Evolutionary conservation across 192 early-diverging fungal species (phyloP).

Genomic region (Helicostylum pulchrum): DNA sequence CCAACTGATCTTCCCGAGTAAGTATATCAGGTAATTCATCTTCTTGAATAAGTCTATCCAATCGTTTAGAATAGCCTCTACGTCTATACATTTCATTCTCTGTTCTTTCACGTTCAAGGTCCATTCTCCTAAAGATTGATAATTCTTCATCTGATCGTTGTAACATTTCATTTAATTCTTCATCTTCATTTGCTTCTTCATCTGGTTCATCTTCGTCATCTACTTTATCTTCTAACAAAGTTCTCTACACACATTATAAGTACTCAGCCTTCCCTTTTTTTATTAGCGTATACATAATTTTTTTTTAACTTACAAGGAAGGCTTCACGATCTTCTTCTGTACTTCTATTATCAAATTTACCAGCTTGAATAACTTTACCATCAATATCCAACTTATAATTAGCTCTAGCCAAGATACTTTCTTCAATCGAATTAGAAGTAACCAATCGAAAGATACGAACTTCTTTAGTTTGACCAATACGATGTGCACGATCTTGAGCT

Average conservation of each 20-base stretch:
- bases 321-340: conserved; percentile 90
- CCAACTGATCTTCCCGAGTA: conserved; percentile 57
- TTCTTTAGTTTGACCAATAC: conserved; percentile 98
- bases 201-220: conserved; percentile 68
- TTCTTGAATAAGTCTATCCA: conserved; percentile 82
- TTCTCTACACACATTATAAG: conserved; percentile 38
- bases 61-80: conserved; percentile 55
- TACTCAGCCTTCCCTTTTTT: neutral
- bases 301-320: conserved; percentile 44
- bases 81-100: conserved; percentile 53
- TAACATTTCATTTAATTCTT: conserved; percentile 91
- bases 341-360: conserved; percentile 98
- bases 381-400: conserved; percentile 97
- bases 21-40: conserved; percentile 84
- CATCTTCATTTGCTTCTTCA: conserved; percentile 76
- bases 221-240: conserved; percentile 82
- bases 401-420: conserved; percentile 87
- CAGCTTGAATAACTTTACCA: conserved; percentile 98
- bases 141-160: conserved; percentile 83
- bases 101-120: conserved; percentile 58
- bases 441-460: conserved; percentile 93
- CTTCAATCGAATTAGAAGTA: conserved; percentile 89
- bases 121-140: conserved; percentile 70
- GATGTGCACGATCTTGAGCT: conserved; percentile 99
- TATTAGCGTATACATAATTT: conserved; percentile 1